Conservation (phyloP, 169 alveolate species). For the Theileria parva region DNA sequence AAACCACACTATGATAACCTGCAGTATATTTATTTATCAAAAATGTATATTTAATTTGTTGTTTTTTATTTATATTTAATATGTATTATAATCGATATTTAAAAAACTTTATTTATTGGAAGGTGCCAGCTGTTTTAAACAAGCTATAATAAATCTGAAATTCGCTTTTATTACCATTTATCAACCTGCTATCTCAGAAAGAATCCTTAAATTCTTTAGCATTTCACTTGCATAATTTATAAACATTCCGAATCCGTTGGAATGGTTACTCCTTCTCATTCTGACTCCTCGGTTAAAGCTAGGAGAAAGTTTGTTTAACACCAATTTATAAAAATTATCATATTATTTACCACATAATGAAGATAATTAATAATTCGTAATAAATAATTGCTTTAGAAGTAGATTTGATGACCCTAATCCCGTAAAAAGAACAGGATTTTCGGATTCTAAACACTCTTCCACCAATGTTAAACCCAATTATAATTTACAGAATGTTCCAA, state of each 20-base stretch:
- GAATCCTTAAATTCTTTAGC: constrained; percentile 48
- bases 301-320: constrained; percentile 7
- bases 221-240: constrained; percentile 35
- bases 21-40: neutral
- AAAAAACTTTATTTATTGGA: constrained; percentile 19
- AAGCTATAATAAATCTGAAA: neutral
- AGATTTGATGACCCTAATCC: constrained; percentile 25
- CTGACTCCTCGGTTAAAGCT: neutral
- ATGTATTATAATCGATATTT: neutral
- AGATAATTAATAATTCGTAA: neutral
- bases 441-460: neutral
- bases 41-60: neutral
- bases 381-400: constrained; percentile 17
- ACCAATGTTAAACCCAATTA: neutral
- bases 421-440: neutral
- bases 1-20: neutral
- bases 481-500: neutral
- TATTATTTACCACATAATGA: constrained; percentile 6
- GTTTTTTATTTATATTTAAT: neutral
- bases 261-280: constrained; percentile 28
- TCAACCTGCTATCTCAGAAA: constrained; percentile 29
- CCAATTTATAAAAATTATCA: neutral
- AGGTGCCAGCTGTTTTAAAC: too few relatives aligned
- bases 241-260: constrained; percentile 32
- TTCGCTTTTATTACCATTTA: constrained; percentile 14